Evolutionary conservation across 2,329 filamentous ascomycete genomes (phyloP), one percentile per base, ranked within the genome.

Genomic region (Mollisiaceae sp.): DNA sequence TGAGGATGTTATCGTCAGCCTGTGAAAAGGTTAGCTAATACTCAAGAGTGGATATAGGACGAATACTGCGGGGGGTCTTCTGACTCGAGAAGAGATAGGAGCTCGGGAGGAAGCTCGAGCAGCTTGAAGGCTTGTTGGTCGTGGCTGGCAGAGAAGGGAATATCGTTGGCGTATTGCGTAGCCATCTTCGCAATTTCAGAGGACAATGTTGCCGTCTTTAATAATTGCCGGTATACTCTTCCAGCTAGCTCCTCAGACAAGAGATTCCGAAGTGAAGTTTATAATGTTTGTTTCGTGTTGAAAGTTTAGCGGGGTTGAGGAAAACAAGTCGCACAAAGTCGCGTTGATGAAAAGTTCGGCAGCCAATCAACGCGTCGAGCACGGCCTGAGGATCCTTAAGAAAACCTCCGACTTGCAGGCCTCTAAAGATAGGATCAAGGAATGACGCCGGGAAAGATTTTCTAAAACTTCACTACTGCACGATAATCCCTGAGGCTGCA

Each of bases 81-180:
- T 9, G 84, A 82, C 73, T 87, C 84, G 50, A 89, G 81, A 6
- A 86, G 78, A 22, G 80, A 77, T 57, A 85, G 79, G 9, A 90
- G 78, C 64, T 89, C 87, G 0, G 85, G 79, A 0, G 87, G 86
- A 2, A 90, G 81, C 74, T 90, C 87, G 60, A 90, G 78, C 63
- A 90, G 82, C 65, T 85, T 87, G 76, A 88, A 89, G 59, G 82
- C 80, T 18, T 81, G 71, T 50, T 81, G 78, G 56, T 83, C 77
- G 8, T 82, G 82, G 45, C 78, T 78, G 70, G 86, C 82, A 54
- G 78, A 76, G 63, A 90, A 78, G 8, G 82, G 79, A 52, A 87
- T 84, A 56, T 81, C 82, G n/a, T 76, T 69, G 14, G 65, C 62
- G 56, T 75, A 73, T 69, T 77, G 75, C 12, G 73, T 73, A 22